Conservation (phyloP, 768 basidiomycete genomes). For the Gelatoporia subvermispora region DNA sequence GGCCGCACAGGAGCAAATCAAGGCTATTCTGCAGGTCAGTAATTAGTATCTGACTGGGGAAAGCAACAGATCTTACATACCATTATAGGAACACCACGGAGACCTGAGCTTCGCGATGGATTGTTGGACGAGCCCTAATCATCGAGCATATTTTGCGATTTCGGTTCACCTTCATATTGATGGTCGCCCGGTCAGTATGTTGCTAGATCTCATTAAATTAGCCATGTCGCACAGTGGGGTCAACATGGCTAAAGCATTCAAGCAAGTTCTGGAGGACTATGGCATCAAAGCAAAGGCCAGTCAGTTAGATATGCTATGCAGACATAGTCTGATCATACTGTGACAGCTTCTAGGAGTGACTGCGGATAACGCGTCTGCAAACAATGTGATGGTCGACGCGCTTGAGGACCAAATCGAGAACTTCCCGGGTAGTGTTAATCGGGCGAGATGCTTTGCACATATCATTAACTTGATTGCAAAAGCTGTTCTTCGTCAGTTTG, state of each 20-base stretch:
- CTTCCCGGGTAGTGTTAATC: no score
- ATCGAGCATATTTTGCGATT: neutral
- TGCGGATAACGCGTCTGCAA: no score
- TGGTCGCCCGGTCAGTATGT: neutral
- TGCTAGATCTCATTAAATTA: neutral
- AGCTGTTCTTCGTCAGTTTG: no score
- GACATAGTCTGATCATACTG: no score
- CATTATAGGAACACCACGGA: slow-evolving; percentile 24
- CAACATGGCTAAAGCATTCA: neutral
- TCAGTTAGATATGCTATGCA: no score
- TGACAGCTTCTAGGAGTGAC: no score
- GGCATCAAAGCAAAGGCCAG: no score
- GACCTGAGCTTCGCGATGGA: slow-evolving; percentile 24
- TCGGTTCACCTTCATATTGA: neutral
- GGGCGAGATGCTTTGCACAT: no score
- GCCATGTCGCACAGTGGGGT: neutral
- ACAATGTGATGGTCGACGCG: no score
- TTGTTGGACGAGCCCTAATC: neutral
- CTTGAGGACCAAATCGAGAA: no score
- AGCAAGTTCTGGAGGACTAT: no score
- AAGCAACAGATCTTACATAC: neutral
- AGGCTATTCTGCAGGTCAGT: slow-evolving; percentile 14
- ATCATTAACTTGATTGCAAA: no score
- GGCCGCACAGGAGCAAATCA: slow-evolving; percentile 14
- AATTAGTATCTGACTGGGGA: neutral